A percentile compares a stretch with the other conserved stretches of the same genome.
phyloP scores from a whole-genome alignment of 257 asterid genomes.

The Orobanche coerulescens region DNA sequence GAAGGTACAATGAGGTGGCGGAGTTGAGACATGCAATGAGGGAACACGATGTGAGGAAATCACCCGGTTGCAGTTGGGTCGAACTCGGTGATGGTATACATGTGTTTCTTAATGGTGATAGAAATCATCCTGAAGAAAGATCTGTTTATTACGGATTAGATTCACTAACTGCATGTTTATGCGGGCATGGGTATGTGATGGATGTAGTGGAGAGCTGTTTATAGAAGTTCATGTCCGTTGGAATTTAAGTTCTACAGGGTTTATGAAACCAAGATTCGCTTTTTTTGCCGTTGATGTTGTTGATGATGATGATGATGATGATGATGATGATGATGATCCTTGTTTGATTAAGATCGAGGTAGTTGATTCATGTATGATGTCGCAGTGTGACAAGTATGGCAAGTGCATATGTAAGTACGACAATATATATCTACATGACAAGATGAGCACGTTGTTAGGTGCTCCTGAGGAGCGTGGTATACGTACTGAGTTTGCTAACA shows the following conservation, averaged over 20 bases:
- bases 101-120: slow-evolving; percentile 53
- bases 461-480: not conserved
- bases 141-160: slow-evolving; percentile 42
- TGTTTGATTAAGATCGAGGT: no score
- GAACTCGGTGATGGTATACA: slow-evolving; percentile 59
- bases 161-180: slow-evolving; percentile 45
- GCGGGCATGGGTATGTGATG: slow-evolving; percentile 32
- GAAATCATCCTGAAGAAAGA: slow-evolving; percentile 42
- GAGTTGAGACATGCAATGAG: slow-evolving; percentile 65
- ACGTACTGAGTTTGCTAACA: not conserved
- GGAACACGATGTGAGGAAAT: slow-evolving; percentile 66
- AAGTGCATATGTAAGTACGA: no score
- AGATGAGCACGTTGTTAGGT: no score
- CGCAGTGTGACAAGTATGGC: no score
- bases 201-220: slow-evolving; percentile 37
- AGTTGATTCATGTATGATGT: no score
- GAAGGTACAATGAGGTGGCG: slow-evolving; percentile 59
- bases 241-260: not conserved
- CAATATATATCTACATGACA: no score
- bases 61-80: slow-evolving; percentile 91
- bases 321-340: no score
- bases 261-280: no score
- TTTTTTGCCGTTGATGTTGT: no score
- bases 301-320: no score
- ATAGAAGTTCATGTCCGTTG: slow-evolving; percentile 17